Conservation (phyloP, 306 rosid genomes). For the Quercus variabilis region DNA sequence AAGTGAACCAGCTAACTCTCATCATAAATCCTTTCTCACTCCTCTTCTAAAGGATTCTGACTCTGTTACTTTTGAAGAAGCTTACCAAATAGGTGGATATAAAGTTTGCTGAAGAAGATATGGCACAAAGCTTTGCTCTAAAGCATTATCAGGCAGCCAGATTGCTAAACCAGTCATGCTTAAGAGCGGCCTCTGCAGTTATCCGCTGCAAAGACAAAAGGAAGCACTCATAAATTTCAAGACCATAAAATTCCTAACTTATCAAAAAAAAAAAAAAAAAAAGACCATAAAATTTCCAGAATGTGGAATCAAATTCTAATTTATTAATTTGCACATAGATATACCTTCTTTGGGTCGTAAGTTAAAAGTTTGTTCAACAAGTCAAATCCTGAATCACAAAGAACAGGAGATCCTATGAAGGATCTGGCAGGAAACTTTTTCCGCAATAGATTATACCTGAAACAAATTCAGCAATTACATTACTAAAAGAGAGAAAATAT, state of each 20-base stretch:
- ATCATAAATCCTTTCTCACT: slow-evolving; percentile 4
- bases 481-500: background rate
- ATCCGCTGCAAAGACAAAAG: slow-evolving; percentile 57
- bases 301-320: background rate
- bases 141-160: slow-evolving; percentile 29
- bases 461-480: slow-evolving; percentile 19
- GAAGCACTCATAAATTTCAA: background rate
- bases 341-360: slow-evolving; percentile 72
- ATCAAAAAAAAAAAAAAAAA: too few species aligned
- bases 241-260: background rate
- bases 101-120: background rate
- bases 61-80: slow-evolving; percentile 6
- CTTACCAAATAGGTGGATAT: slow-evolving; percentile 3
- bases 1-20: background rate
- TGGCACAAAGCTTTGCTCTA: slow-evolving; percentile 8
- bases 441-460: slow-evolving; percentile 65
- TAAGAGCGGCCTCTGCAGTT: slow-evolving; percentile 73
- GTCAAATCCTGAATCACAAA: slow-evolving; percentile 79
- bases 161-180: slow-evolving; percentile 70
- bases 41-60: slow-evolving; percentile 9
- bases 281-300: too few species aligned
- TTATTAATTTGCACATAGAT: background rate
- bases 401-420: slow-evolving; percentile 74
- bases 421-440: slow-evolving; percentile 82
- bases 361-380: slow-evolving; percentile 70